Base-by-base conservation (phyloP, 2,329 filamentous ascomycete species). In the Alternaria brassicicola region DNA sequence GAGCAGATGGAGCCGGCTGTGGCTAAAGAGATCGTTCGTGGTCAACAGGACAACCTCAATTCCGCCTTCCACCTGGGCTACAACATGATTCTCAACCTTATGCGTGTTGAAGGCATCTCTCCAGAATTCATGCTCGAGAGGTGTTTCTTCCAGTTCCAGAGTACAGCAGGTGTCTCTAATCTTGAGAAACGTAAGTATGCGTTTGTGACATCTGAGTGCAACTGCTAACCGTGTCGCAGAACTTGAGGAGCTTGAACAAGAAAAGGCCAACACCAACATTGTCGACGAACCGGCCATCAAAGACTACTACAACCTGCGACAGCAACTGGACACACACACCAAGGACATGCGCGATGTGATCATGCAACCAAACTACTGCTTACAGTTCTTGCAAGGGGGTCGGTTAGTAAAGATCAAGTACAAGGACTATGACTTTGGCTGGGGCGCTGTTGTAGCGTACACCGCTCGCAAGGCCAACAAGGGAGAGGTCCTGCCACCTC, bases 111-210 rank as follows among this genome's bases (percentile, higher is more conserved):
- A 76, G 94, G 93, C n/a, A 96, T 99, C 49, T 98, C 93, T 8
- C 95, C 96, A 2, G 94, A 99, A 71, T 98, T 92, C 73, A 99
- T 99, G 95, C 83, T 99, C n/a, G 93, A 98, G 81, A 87, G 90
- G 67, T 99, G 95, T 74, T 99, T 99, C 81, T 96, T 92, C 78
- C 95, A 99, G 78, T 99, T 99, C 79, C 95, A 99, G 76, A 98
- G 96, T 70, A 92, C 92, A 2, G 91, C 94, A 10, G 93, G 90
- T 66, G 92, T 97, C 8, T 90, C 91, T 19, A 83, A 84, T 12
- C 79, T 98, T 21, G 95, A 99, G 78, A 92, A 91, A 76, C 78
- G 81, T 82, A 72, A 59, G 73, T 71, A 28, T 9, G 7, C 3
- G 13, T 17, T 13, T 41, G 10, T 6, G 6, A 17, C 3, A 13